These are phyloP conservation scores for Talaromyces atroroseus DNA, from an alignment of 2,329 filamentous ascomycete genomes.

Conservation along the genomic window DNA sequence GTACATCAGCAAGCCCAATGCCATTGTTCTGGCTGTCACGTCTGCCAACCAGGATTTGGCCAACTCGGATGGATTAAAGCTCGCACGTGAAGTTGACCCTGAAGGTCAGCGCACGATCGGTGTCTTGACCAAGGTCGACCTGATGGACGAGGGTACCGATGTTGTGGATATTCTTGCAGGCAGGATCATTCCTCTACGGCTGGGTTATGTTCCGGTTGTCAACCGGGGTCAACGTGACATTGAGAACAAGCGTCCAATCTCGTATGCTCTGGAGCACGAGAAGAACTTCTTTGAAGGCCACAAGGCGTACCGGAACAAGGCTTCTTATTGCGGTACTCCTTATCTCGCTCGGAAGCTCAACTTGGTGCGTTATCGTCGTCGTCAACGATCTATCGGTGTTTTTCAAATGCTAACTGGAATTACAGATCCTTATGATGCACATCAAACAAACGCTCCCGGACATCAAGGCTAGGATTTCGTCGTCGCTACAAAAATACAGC, in stretches of 20 bases:
- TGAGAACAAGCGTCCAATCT: conserved; percentile 94
- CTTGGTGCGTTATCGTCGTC: conserved; percentile 47
- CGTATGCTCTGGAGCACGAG: conserved; percentile 84
- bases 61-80: conserved; percentile 95
- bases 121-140: conserved; percentile 95
- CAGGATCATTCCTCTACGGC: conserved; percentile 86
- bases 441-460: conserved; percentile 99
- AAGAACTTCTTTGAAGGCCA: conserved; percentile 98
- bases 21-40: conserved; percentile 94
- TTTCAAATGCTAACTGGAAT: neutral
- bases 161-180: conserved; percentile 98
- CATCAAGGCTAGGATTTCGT: conserved; percentile 95
- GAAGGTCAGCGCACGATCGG: conserved; percentile 97
- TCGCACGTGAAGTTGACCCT: conserved; percentile 93
- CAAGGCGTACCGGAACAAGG: conserved; percentile 98
- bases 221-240: conserved; percentile 98
- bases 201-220: conserved; percentile 96
- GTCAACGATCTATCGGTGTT: neutral
- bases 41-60: conserved; percentile 96
- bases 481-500: conserved; percentile 86
- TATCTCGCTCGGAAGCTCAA: conserved; percentile 96
- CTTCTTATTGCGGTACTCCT: conserved; percentile 94
- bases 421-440: conserved; percentile 96
- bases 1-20: conserved; percentile 97
- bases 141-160: conserved; percentile 98